phyloP scores from a whole-genome alignment of 1,284 basidiomycete species.

The Athelia sp. region DNA sequence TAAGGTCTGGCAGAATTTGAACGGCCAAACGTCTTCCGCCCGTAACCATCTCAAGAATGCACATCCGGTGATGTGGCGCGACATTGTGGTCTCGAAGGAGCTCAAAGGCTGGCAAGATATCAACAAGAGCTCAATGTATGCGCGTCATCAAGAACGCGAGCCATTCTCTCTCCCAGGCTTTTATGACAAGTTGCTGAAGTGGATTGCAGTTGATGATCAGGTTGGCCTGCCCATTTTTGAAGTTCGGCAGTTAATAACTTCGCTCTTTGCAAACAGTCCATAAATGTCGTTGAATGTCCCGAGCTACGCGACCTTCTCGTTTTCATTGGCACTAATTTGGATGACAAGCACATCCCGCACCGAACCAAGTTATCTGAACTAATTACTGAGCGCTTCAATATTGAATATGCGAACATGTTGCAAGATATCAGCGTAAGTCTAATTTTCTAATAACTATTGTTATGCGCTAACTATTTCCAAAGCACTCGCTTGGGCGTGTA shows the following conservation, averaged over 20 bases:
- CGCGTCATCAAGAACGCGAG: neutral
- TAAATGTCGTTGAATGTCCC: constrained; percentile 22
- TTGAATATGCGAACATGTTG: constrained; percentile 12
- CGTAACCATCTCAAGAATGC: neutral
- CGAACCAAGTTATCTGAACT: constrained; percentile 18
- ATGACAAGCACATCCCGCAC: constrained; percentile 17
- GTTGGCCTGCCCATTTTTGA: constrained; percentile 8
- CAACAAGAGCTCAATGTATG: neutral
- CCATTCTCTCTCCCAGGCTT: constrained; percentile 9
- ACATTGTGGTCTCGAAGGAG: neutral
- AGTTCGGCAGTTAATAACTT: neutral
- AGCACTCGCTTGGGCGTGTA: constrained; percentile 12
- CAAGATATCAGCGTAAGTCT: constrained; percentile 10
- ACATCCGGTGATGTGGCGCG: neutral
- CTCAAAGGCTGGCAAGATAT: neutral
- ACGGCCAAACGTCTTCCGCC: constrained; percentile 2
- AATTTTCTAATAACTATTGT: neutral
- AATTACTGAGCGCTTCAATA: constrained; percentile 14
- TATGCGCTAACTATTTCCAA: neutral
- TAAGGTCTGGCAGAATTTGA: constrained; percentile 1
- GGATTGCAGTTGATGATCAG: constrained; percentile 24
- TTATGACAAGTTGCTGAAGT: constrained; percentile 11
- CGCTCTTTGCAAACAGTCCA: constrained; percentile 14
- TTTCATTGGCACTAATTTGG: constrained; percentile 15
- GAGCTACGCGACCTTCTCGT: constrained; percentile 23